Conservation (phyloP, 768 basidiomycete species). For the Phaeotremella fagi region DNA sequence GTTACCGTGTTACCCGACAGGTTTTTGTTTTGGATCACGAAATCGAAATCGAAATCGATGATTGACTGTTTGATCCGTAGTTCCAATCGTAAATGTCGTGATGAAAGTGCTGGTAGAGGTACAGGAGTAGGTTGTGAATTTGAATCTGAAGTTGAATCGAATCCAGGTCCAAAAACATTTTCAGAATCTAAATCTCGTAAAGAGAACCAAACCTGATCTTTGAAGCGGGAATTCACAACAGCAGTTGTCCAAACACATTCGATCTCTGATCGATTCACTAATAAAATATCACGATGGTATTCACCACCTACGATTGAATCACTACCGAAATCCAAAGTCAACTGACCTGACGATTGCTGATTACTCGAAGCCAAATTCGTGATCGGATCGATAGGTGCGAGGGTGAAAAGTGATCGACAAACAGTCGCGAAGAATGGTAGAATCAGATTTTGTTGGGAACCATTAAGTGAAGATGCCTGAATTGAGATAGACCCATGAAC, state of each 20-base stretch:
- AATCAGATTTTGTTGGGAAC: conserved; percentile 23
- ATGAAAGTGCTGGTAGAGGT: conserved; percentile 35
- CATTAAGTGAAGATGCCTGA: conserved; percentile 9
- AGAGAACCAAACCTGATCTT: conserved; percentile 39
- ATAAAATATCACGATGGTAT: conserved; percentile 36
- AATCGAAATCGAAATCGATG: conserved; percentile 37
- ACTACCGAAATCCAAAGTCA: conserved; percentile 36
- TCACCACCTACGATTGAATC: conserved; percentile 34
- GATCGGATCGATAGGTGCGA: conserved; percentile 29
- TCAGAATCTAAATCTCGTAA: conserved; percentile 42
- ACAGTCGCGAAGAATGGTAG: conserved; percentile 42
- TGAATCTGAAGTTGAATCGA: conserved; percentile 31
- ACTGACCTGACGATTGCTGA: conserved; percentile 29
- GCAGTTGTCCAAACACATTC: conserved; percentile 42
- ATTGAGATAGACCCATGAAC: conserved; percentile 38
- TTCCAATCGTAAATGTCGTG: conserved; percentile 34
- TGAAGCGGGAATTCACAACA: conserved; percentile 30
- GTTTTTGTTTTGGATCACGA: conserved; percentile 39
- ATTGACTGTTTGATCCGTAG: conserved; percentile 28
- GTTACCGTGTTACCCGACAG: conserved; percentile 38
- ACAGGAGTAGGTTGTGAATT: too few relatives aligned
- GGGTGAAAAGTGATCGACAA: conserved; percentile 40
- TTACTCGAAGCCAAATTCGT: conserved; percentile 23
- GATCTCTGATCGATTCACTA: conserved; percentile 43
- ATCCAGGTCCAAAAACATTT: conserved; percentile 30